Conservation (phyloP, 352 stramenopile genomes). For the Thraustochytrium striatum region DNA sequence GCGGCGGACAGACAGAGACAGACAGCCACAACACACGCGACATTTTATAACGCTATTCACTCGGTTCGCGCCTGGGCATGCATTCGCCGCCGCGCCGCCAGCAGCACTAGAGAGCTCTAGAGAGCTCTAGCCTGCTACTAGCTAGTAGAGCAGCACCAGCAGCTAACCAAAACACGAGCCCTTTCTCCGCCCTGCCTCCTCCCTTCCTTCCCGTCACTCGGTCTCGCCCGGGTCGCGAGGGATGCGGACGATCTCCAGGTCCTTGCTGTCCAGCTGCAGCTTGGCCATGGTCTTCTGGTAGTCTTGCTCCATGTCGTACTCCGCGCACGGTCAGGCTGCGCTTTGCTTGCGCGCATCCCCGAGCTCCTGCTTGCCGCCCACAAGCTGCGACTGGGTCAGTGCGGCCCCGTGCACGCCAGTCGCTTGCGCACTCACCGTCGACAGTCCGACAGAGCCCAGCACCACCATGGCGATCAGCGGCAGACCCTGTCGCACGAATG, state of each 20-base stretch:
- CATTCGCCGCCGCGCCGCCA: neutral
- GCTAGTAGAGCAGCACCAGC: too few relatives aligned
- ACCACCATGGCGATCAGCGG: conserved; percentile 13
- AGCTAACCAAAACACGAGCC: too few relatives aligned
- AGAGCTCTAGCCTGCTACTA: neutral
- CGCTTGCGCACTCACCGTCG: neutral
- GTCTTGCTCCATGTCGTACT: conserved; percentile 48
- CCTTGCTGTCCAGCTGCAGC: neutral
- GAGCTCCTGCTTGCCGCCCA: conserved; percentile 44
- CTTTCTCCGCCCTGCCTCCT: too few relatives aligned
- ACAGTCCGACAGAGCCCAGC: conserved; percentile 4
- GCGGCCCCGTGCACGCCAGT: too few relatives aligned
- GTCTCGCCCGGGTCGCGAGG: neutral
- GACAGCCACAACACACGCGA: too few relatives aligned
- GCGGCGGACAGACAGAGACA: too few relatives aligned
- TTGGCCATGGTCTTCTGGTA: conserved; percentile 47
- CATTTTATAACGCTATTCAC: too few relatives aligned
- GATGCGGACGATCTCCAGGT: conserved; percentile 32
- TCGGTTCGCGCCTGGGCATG: neutral
- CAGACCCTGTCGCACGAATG: neutral
- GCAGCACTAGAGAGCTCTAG: neutral
- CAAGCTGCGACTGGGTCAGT: neutral
- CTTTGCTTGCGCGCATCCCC: conserved; percentile 33
- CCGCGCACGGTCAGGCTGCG: conserved; percentile 6
- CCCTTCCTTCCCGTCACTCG: neutral